Evolutionary conservation across 768 basidiomycete genomes (phyloP), one percentile per base, ranked within the genome.

Genomic region (Tubosaeta brunneosetosa): DNA sequence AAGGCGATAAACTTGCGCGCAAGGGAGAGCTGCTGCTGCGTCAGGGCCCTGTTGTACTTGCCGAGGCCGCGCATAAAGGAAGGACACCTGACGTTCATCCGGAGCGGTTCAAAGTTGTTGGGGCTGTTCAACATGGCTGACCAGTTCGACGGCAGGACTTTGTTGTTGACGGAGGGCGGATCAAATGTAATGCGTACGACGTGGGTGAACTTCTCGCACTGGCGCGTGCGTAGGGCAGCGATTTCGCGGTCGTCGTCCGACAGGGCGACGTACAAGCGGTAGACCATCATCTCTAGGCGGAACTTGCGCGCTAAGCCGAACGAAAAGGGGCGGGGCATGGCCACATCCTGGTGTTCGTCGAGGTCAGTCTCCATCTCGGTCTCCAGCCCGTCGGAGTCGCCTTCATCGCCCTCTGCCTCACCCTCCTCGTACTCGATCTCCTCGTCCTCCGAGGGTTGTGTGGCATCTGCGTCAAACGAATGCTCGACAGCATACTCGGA

Each of bases 131-230:
- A 2, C 19, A 40, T 7, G 0, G 2, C 3, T 2, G 19, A 19
- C 56, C 56, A 57, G 25, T 36, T 29, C 3, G 53, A 57, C 3
- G 53, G 56, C 1, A 14, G 2, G 45, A 54, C 37, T 29, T 32
- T 44, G 12, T 16, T 3, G 22, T 12, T 6, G n/a, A 1, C 7
- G 17, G 49, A 16, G 31, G 14, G 19, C 1, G 53, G 12, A 1
- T 41, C 33, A 33, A 55, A 41, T 2, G 4, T n/a, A 33, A 51
- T 11, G 11, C 49, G 53, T 2, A 56, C 27, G 25, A 56, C 16
- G 29, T 47, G 52, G 7, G 37, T 54, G 10, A 54, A 56, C 13
- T 7, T 13, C 8, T 42, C 29, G 22, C 25, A 3, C 3, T 27
- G 4, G 6, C 13, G 29, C 0, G 52, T 54, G 22, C 40, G 40